A percentile compares a stretch with the other conserved stretches of the same genome.
Conservation (phyloP, 2,329 filamentous ascomycete genomes). For the Herpotrichia juniperi region DNA sequence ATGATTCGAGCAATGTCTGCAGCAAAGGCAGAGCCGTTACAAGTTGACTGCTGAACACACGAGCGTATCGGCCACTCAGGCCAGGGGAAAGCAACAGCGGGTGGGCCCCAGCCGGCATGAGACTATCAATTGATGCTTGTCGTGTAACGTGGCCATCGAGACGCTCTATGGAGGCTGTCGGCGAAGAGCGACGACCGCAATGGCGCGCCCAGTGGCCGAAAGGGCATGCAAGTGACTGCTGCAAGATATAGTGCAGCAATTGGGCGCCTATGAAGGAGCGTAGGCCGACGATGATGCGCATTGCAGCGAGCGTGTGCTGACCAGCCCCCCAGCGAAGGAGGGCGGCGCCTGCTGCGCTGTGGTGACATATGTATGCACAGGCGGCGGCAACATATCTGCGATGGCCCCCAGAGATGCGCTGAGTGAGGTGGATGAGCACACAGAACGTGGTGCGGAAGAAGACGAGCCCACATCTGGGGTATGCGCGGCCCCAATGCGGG, state of each 20-base stretch:
- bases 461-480: conserved; percentile 1
- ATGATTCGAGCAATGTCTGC: conserved; percentile 38
- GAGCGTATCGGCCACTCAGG: conserved; percentile 26
- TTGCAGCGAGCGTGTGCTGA: conserved; percentile 2
- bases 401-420: background rate
- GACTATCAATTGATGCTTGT: conserved; percentile 37
- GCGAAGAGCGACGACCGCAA: conserved; percentile 28
- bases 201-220: conserved; percentile 40
- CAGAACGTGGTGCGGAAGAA: conserved; percentile 4
- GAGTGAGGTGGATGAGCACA: conserved; percentile 3
- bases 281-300: conserved; percentile 16
- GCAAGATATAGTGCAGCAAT: conserved; percentile 42
- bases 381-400: background rate
- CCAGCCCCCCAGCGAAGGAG: background rate
- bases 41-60: conserved; percentile 30
- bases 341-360: conserved; percentile 1
- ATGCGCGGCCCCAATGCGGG: background rate
- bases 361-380: conserved; percentile 3
- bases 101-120: conserved; percentile 25
- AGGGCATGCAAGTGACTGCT: conserved; percentile 46
- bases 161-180: conserved; percentile 23
- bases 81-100: conserved; percentile 8
- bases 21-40: conserved; percentile 27
- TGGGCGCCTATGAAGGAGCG: conserved; percentile 29
- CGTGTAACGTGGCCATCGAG: conserved; percentile 37